Evolutionary conservation across 164 flowering plant genomes (phyloP).

Genomic region (Amborella trichopoda): DNA sequence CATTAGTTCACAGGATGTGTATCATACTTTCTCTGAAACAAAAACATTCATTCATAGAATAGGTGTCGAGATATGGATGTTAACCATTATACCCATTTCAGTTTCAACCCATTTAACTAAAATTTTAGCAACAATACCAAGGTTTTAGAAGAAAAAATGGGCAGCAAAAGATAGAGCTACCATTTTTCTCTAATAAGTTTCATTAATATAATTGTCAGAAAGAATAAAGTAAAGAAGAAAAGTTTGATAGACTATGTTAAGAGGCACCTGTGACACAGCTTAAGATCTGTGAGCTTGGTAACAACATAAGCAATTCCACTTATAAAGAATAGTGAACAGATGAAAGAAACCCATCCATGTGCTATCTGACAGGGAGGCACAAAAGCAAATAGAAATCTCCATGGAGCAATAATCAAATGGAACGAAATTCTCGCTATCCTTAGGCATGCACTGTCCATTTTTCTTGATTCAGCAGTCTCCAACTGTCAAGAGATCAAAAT

Average conservation of each 20-base stretch:
- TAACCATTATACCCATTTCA: too few relatives aligned
- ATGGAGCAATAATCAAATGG: conserved; percentile 55
- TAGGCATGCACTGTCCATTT: conserved; percentile 23
- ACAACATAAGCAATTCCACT: conserved; percentile 75
- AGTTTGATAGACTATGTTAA: background rate
- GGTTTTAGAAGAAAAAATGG: too few relatives aligned
- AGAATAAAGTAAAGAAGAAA: background rate
- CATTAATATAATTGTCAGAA: too few relatives aligned
- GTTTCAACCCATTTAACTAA: too few relatives aligned
- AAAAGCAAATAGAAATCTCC: conserved; percentile 79
- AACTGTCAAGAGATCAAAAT: conserved; percentile 39
- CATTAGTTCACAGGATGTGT: too few relatives aligned
- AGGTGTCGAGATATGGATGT: too few relatives aligned
- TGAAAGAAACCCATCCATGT: conserved; percentile 91
- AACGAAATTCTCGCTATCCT: conserved; percentile 37
- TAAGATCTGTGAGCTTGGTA: conserved; percentile 68
- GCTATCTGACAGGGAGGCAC: conserved; percentile 75
- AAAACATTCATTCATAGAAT: too few relatives aligned
- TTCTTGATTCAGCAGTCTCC: conserved; percentile 43
- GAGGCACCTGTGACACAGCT: conserved; percentile 82
- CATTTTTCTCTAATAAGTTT: too few relatives aligned
- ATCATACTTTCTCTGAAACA: too few relatives aligned
- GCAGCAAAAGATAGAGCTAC: too few relatives aligned
- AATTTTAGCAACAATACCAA: too few relatives aligned
- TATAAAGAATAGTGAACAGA: conserved; percentile 70